Percentiles rank a stretch among this genome's conserved stretches.
phyloP scores from a whole-genome alignment of 2,329 filamentous ascomycete species.

The Aspergillus brasiliensis region DNA sequence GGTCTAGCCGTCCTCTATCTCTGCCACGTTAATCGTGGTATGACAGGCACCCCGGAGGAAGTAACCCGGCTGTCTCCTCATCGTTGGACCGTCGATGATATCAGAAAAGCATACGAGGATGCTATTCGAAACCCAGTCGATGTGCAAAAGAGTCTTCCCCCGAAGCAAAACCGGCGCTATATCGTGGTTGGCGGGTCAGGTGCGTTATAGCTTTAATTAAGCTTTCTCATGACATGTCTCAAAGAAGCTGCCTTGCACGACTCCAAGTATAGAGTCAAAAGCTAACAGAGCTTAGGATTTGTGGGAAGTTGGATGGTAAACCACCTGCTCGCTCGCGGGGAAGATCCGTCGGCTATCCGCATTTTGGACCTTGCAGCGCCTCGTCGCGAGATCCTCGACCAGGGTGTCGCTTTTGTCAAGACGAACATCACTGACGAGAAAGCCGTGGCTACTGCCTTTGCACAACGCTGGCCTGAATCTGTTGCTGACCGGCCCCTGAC shows the following conservation, averaged over 20 bases:
- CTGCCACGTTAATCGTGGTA: slow-evolving; percentile 33
- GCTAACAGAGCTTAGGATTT: slow-evolving; percentile 46
- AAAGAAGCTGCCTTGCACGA: too few relatives aligned
- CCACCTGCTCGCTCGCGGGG: slow-evolving; percentile 57
- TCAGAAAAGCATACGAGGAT: slow-evolving; percentile 35
- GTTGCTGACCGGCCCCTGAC: slow-evolving; percentile 53
- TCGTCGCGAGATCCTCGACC: slow-evolving; percentile 46
- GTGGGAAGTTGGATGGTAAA: slow-evolving; percentile 59
- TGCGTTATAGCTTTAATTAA: slow-evolving; percentile 18
- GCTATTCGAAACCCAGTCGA: slow-evolving; percentile 32
- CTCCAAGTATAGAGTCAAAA: too few relatives aligned
- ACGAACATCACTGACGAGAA: slow-evolving; percentile 54
- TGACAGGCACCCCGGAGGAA: slow-evolving; percentile 31
- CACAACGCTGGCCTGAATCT: slow-evolving; percentile 48
- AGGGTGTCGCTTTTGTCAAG: slow-evolving; percentile 49
- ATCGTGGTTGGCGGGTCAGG: slow-evolving; percentile 44
- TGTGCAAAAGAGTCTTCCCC: slow-evolving; percentile 37
- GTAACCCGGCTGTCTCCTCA: slow-evolving; percentile 27
- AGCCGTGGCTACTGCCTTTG: slow-evolving; percentile 51
- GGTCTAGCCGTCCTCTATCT: slow-evolving; percentile 29
- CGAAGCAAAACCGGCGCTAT: slow-evolving; percentile 42
- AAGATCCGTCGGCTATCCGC: slow-evolving; percentile 54
- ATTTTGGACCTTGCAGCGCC: slow-evolving; percentile 56
- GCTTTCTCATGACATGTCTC: background rate
- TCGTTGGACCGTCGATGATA: slow-evolving; percentile 39